These are phyloP conservation scores for Saccharomyces hybrid DNA, from an alignment of 1,139 yeast genomes.

Conservation along the genomic window DNA sequence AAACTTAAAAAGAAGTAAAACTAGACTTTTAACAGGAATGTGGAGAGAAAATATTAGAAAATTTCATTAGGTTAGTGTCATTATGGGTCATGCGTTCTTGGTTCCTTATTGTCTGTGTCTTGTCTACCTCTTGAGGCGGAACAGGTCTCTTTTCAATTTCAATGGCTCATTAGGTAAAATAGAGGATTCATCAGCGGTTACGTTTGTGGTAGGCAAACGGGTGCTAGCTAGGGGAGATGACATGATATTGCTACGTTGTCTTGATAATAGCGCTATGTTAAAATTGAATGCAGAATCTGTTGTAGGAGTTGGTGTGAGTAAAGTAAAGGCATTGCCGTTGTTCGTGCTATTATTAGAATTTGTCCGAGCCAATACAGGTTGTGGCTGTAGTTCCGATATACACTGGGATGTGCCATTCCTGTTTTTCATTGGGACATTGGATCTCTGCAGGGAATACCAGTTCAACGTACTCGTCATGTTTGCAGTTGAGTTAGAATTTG, in stretches of 20 bases:
- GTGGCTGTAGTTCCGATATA: neutral
- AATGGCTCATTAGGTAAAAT: neutral
- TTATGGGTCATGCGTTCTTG: neutral
- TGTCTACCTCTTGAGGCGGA: neutral
- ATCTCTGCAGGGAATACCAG: neutral
- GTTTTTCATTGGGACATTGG: neutral
- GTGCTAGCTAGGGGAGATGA: neutral
- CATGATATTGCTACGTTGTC: constrained; percentile 11
- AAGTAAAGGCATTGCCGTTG: neutral
- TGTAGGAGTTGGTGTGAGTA: neutral
- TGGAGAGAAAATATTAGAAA: neutral
- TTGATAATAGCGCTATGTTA: constrained; percentile 7
- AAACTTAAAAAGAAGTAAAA: neutral
- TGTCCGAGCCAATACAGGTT: neutral
- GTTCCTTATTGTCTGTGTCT: neutral
- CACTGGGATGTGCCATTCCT: neutral
- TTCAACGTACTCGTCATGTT: neutral
- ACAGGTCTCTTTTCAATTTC: neutral
- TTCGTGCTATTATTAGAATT: neutral
- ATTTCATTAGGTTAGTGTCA: neutral
- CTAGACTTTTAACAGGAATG: neutral
- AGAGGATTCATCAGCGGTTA: neutral
- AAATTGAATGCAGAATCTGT: constrained; percentile 5
- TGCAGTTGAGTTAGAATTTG: neutral
- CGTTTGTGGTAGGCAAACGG: neutral